Conservation (phyloP, 140 eudicot genomes). For the Flaveria floridana region DNA sequence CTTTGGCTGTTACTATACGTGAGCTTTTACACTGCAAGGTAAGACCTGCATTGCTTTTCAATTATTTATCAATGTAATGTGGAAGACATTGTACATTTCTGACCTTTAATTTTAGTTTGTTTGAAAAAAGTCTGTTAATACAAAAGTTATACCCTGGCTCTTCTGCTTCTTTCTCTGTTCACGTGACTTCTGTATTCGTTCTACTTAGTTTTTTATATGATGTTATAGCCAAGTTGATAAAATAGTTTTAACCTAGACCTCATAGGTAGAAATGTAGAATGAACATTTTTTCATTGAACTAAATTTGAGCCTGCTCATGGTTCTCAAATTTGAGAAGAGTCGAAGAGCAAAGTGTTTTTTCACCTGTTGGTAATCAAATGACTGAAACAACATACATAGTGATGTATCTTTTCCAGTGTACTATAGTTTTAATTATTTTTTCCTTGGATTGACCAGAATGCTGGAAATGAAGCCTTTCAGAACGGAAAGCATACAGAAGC, state of each 20-base stretch:
- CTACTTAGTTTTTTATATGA: neutral
- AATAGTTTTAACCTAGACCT: neutral
- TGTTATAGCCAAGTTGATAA: constrained; percentile 1
- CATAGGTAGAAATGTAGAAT: neutral
- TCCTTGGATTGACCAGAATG: constrained; percentile 41
- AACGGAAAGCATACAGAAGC: constrained; percentile 73
- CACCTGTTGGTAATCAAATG: constrained; percentile 1
- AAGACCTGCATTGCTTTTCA: constrained; percentile 23
- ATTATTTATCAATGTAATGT: neutral
- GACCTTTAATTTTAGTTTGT: neutral
- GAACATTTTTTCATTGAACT: neutral
- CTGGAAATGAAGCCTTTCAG: constrained; percentile 89
- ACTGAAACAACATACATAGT: neutral
- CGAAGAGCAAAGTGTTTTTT: neutral
- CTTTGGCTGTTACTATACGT: constrained; percentile 60
- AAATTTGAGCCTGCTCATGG: neutral
- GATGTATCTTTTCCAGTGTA: neutral
- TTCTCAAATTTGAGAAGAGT: neutral
- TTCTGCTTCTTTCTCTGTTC: neutral
- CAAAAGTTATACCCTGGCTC: neutral
- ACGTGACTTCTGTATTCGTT: constrained; percentile 18
- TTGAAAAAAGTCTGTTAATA: neutral
- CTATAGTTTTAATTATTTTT: neutral
- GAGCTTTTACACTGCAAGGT: constrained; percentile 82
- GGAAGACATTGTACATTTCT: neutral